Percentiles rank a stretch among this genome's conserved stretches.
Evolutionary conservation across 176 grass and related monocot genomes (phyloP).

Genomic region (Oryza glaberrima): DNA sequence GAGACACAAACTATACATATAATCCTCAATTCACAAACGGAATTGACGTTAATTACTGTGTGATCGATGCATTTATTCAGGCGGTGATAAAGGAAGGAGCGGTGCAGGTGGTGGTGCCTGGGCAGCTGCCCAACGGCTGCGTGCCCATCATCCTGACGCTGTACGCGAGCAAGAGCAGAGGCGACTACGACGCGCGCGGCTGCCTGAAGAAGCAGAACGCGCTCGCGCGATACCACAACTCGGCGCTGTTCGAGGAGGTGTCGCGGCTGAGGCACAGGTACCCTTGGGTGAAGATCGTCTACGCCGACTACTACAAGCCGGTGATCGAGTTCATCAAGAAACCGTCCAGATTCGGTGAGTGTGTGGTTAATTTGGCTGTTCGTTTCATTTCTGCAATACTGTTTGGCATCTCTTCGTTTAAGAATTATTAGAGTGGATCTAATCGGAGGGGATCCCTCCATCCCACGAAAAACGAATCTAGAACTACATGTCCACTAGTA

Average conservation of each 20-base stretch:
- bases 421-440: no score
- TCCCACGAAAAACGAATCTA: no score
- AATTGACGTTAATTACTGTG: no score
- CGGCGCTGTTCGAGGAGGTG: conserved; percentile 1
- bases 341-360: not conserved
- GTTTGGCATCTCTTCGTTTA: no score
- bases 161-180: conserved; percentile 4
- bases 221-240: conserved; percentile 51
- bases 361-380: not conserved
- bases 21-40: no score
- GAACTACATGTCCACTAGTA: no score
- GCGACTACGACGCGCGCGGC: conserved; percentile 36
- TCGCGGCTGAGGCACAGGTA: not conserved
- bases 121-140: conserved; percentile 51
- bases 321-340: not conserved
- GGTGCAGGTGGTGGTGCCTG: conserved; percentile 42
- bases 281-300: conserved; percentile 41
- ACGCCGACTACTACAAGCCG: conserved; percentile 44
- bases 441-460: no score
- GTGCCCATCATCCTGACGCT: conserved; percentile 20
- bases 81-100: conserved; percentile 48
- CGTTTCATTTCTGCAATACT: not conserved
- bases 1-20: no score
- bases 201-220: conserved; percentile 53
- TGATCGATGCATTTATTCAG: not conserved